Evolutionary conservation across 2,329 filamentous ascomycete species (phyloP).

Genomic region (Aspergillus sp.): DNA sequence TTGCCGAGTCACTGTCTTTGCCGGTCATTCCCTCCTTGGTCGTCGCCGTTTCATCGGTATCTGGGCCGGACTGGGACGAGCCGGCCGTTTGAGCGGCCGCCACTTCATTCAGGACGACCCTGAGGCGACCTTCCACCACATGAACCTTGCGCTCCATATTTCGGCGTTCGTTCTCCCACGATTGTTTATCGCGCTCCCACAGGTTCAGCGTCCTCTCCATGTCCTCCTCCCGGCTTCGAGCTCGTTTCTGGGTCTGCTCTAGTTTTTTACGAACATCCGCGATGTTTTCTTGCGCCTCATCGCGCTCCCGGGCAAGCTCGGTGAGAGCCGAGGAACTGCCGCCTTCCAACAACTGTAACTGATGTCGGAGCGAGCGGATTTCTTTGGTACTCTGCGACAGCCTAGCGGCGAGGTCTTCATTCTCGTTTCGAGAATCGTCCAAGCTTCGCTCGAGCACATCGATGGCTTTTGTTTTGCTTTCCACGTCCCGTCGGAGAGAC

Average conservation of each 20-base stretch:
- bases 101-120: conserved; percentile 81
- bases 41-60: conserved; percentile 62
- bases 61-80: conserved; percentile 36
- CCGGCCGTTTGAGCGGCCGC: conserved; percentile 43
- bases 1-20: conserved; percentile 66
- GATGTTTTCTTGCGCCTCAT: conserved; percentile 73
- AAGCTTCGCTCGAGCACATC: conserved; percentile 78
- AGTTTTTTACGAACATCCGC: conserved; percentile 74
- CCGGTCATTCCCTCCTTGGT: conserved; percentile 44
- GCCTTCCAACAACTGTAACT: conserved; percentile 82
- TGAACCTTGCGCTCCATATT: conserved; percentile 82
- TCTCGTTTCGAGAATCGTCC: conserved; percentile 69
- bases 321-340: conserved; percentile 83
- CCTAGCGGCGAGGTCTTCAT: conserved; percentile 66
- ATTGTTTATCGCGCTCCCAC: conserved; percentile 80
- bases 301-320: conserved; percentile 80
- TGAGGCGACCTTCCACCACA: conserved; percentile 83
- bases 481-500: conserved; percentile 79
- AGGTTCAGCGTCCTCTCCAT: conserved; percentile 72
- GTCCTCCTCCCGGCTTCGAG: conserved; percentile 79
- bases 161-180: conserved; percentile 80
- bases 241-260: conserved; percentile 74
- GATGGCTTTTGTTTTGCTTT: conserved; percentile 83
- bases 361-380: conserved; percentile 75
- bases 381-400: conserved; percentile 70